Percentiles rank a stretch among this genome's conserved stretches.
These are phyloP conservation scores for Candida andamanensis DNA, from an alignment of 805 yeast species.

Conservation along the genomic window DNA sequence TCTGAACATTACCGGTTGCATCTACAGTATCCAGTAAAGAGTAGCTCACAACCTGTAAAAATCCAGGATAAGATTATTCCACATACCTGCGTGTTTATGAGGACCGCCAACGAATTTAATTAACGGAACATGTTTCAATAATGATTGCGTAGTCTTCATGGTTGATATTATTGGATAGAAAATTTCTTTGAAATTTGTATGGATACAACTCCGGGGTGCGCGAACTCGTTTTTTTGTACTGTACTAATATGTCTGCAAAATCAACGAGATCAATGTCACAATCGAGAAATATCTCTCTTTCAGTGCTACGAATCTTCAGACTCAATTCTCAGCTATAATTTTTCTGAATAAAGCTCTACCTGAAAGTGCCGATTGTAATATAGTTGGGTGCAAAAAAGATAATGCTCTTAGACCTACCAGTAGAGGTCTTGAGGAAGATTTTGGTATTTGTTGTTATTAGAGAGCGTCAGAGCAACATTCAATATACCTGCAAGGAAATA, in stretches of 20 bases:
- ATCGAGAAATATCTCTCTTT: no score
- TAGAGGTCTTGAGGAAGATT: constrained; percentile 2
- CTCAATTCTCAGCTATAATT: no score
- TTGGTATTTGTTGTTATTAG: not conserved
- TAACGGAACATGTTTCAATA: constrained; percentile 53
- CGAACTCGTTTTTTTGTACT: not conserved
- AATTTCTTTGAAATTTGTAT: no score
- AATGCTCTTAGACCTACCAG: constrained; percentile 1
- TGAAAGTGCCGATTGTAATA: no score
- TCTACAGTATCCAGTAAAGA: not conserved
- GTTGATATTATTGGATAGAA: not conserved
- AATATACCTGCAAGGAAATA: constrained; percentile 1
- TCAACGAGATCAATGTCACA: no score
- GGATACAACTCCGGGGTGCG: constrained; percentile 3
- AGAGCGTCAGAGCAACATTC: not conserved
- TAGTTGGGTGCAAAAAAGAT: no score
- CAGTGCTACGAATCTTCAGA: no score
- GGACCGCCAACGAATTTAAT: constrained; percentile 88
- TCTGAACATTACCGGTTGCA: not conserved
- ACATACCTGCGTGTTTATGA: constrained; percentile 48
- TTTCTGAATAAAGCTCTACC: no score
- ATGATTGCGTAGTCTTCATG: constrained; percentile 31
- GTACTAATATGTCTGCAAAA: no score
- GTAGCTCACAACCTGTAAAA: not conserved
- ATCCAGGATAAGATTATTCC: not conserved